These are phyloP conservation scores for Arthrobotrys megalospora DNA, from an alignment of 2,329 filamentous ascomycete species.

Conservation along the genomic window DNA sequence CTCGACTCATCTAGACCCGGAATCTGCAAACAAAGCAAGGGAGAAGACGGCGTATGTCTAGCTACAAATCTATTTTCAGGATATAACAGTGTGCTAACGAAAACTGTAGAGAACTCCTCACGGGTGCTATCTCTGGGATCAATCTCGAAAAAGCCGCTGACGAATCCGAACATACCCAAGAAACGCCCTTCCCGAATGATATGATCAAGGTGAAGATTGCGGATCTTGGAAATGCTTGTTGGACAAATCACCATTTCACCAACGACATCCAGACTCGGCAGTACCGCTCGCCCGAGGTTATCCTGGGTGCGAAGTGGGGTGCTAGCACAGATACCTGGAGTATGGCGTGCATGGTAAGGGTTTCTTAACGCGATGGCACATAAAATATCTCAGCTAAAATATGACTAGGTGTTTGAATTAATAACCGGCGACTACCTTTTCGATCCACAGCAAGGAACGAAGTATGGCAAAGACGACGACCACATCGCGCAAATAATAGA, in stretches of 20 bases:
- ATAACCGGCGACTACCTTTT: slow-evolving; percentile 99
- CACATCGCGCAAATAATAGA: slow-evolving; percentile 99
- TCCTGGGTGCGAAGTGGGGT: slow-evolving; percentile 96
- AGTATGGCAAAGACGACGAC: slow-evolving; percentile 99
- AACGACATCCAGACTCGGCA: slow-evolving; percentile 99
- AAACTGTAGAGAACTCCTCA: slow-evolving; percentile 80
- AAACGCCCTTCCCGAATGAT: slow-evolving; percentile 70
- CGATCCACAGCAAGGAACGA: slow-evolving; percentile 96
- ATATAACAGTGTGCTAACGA: slow-evolving; percentile 5
- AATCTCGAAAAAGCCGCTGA: slow-evolving; percentile 84
- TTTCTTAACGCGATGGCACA: slow-evolving; percentile 38
- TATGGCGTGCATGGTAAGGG: slow-evolving; percentile 95
- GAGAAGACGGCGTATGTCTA: slow-evolving; percentile 91
- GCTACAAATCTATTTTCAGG: background rate
- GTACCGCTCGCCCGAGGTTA: slow-evolving; percentile 97
- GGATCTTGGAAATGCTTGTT: slow-evolving; percentile 97
- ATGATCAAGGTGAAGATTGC: slow-evolving; percentile 99
- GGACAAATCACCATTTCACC: slow-evolving; percentile 98
- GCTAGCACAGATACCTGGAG: slow-evolving; percentile 99
- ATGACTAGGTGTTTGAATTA: slow-evolving; percentile 87
- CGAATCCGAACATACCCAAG: slow-evolving; percentile 72
- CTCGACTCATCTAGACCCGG: slow-evolving; percentile 68
- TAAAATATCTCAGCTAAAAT: background rate
- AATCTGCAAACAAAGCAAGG: slow-evolving; percentile 80
- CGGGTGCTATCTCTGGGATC: slow-evolving; percentile 93